Conservation (phyloP, 495 filamentous ascomycete genomes). For the Daldinia loculata region DNA sequence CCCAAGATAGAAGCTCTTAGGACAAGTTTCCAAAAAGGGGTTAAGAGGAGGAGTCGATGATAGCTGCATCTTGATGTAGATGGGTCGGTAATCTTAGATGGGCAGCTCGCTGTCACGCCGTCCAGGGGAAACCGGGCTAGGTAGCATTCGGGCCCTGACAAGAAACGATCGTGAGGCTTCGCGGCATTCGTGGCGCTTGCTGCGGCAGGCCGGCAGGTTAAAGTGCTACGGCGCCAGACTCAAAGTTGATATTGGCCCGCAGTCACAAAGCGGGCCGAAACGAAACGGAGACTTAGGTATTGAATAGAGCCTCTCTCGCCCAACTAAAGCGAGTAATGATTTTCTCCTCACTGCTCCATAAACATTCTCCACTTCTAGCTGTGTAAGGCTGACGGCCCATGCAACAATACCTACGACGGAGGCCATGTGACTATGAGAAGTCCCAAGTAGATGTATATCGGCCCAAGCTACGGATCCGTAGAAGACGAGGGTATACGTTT, state of each 20-base stretch:
- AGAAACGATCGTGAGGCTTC: slow-evolving; percentile 18
- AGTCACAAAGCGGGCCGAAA: slow-evolving; percentile 32
- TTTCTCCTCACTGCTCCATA: slow-evolving; percentile 15
- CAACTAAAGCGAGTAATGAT: slow-evolving; percentile 17
- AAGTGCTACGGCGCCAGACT: background rate
- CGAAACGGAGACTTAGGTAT: slow-evolving; percentile 15
- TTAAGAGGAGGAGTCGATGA: background rate
- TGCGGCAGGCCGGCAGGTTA: background rate
- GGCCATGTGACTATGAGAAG: slow-evolving; percentile 15
- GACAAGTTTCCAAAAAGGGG: slow-evolving; percentile 12
- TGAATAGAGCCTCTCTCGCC: slow-evolving; percentile 5
- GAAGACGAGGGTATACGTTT: background rate
- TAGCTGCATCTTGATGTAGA: slow-evolving; percentile 8
- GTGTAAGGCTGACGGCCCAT: slow-evolving; percentile 31
- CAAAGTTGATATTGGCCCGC: slow-evolving; percentile 17
- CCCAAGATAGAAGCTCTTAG: background rate
- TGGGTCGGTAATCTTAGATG: slow-evolving; percentile 34
- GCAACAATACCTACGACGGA: slow-evolving; percentile 5
- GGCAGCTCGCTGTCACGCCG: slow-evolving; percentile 23
- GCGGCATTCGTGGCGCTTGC: slow-evolving; percentile 22
- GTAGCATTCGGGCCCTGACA: slow-evolving; percentile 14
- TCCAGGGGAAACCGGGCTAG: slow-evolving; percentile 2
- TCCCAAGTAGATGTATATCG: background rate
- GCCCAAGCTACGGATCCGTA: background rate
- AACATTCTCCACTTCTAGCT: background rate